Base-by-base conservation (phyloP, 2,329 filamentous ascomycete genomes). In the Drechslerella stenobrocha region DNA sequence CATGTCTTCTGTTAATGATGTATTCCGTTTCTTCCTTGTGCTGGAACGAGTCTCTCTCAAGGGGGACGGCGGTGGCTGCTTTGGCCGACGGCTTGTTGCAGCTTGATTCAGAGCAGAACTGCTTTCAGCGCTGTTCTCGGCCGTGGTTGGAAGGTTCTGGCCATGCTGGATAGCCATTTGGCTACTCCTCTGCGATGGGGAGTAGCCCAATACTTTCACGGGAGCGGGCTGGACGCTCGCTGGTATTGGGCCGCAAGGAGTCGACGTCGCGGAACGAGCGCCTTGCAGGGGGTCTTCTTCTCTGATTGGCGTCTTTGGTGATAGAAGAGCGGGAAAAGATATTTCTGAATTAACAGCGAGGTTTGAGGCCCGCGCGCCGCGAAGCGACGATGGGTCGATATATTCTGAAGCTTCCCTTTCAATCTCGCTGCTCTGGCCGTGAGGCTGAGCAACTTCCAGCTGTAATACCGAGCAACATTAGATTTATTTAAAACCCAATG, bases 181-280 rank as follows among this genome's bases (percentile, higher is more conserved):
- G 15, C 11, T 20, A 30, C 35, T n/a, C 37, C 50, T 59, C 26
- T 50, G 48, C 2, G 63, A 55, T 56, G 51, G 35, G 18, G 59
- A 67, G 63, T 67, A 67, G 48, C 63, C 63, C 63, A 67, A 60
- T 67, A 67, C 63, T 47, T 53, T 67, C 13, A 67, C 63, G 51
- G 63, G 63, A 53, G 63, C 57, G 35, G 53, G 63, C 37, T 47
- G 24, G 28, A 24, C 50, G 57, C 63, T 67, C 44, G 63, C 63
- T 46, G 55, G 63, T 59, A 67, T 67, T 60, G 63, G 63, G 48
- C 63, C 55, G 55, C 50, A 55, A 20, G 63, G 53, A 15, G 63
- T 67, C 4, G 63, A 59, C 6, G 63, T 42, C 50, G 55, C 28
- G 24, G 63, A 60, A 13, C 63, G 63, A 50, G 40, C 47, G 47